Evolutionary conservation across 2,329 filamentous ascomycete genomes (phyloP), one percentile per base, ranked within the genome.

Genomic region (Nothophoma quercina): DNA sequence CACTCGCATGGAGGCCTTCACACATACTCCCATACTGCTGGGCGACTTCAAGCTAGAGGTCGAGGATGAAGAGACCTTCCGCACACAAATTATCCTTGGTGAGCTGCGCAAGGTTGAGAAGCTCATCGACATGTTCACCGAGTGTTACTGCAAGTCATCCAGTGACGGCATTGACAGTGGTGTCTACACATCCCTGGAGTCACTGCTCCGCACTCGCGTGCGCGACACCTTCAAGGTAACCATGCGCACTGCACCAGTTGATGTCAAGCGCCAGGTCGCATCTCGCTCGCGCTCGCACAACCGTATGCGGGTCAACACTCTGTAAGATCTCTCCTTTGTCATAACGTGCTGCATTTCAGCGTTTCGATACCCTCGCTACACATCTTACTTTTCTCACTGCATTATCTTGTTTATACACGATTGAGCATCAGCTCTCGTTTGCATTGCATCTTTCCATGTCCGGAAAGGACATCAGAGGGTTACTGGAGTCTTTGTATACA

Each of bases 151-250:
- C 59, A 71, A 64, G 46, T 26, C 35, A 13, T 52, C 52, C n/a
- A 64, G 66, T 16, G 65, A 57, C 2, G 63, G 68, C 40, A 67
- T 71, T 35, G 67, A 70, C 10, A 55, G 59, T 19, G 63, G 67
- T 15, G 65, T 74, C 13, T 71, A 72, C 39, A 54, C 54, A 10
- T 62, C 66, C 1, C 47, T 74, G 19, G 69, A 74, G 51, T 52
- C 64, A 2, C 54, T 72, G 10, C 65, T 74, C 18, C 67, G 71
- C 36, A 72, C 68, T 1, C 62, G 68, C 19, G 69, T 74, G 2
- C 65, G 70, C 36, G 71, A 74, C 41, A 74, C 71, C 2, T 72
- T 74, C 58, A 71, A 69, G 44, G 58, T 69, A n/a, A 72, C 68
- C 10, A 72, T 74, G 68, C 63, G 69, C 49, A 64, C 60, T 10